Percentiles rank a stretch among this genome's conserved stretches.
Evolutionary conservation across 2,329 filamentous ascomycete species (phyloP).

Genomic region (Nigrograna mackinnonii): DNA sequence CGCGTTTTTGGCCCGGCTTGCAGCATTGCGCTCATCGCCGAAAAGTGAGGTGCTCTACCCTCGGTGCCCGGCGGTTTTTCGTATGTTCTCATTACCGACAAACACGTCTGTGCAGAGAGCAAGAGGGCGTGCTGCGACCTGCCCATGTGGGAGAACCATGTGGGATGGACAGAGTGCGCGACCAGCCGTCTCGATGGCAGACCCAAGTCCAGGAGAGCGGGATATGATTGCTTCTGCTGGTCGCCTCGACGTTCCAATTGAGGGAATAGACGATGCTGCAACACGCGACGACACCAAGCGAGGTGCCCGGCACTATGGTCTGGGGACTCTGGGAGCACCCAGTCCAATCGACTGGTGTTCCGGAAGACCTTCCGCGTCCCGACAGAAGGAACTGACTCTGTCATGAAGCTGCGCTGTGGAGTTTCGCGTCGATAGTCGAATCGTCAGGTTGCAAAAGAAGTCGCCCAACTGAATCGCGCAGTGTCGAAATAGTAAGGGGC

Average conservation of each 20-base stretch:
- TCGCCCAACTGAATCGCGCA: constrained; percentile 15
- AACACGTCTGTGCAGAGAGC: constrained; percentile 9
- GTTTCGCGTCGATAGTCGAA: neutral
- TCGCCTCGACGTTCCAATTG: constrained; percentile 7
- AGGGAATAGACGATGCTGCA: constrained; percentile 13
- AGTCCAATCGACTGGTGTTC: constrained; percentile 10
- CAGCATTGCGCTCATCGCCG: neutral
- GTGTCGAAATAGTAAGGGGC: constrained; percentile 15
- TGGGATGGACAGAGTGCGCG: neutral
- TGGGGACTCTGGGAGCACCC: constrained; percentile 13
- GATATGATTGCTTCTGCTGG: constrained; percentile 11
- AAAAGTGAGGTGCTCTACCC: neutral
- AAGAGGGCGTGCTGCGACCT: constrained; percentile 2
- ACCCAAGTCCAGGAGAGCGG: constrained; percentile 16
- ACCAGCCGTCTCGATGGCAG: constrained; percentile 3
- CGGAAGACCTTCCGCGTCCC: constrained; percentile 14
- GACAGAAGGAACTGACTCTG: constrained; percentile 2
- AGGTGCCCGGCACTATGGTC: constrained; percentile 16
- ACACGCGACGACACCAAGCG: constrained; percentile 18
- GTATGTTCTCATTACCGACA: constrained; percentile 2
- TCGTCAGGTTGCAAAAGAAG: neutral
- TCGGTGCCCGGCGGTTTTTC: constrained; percentile 7
- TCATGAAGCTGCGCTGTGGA: neutral
- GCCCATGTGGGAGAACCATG: constrained; percentile 5
- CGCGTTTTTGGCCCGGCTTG: too few relatives aligned